These are phyloP conservation scores for Penicillium argentinense DNA, from an alignment of 495 filamentous ascomycete genomes.

Conservation along the genomic window DNA sequence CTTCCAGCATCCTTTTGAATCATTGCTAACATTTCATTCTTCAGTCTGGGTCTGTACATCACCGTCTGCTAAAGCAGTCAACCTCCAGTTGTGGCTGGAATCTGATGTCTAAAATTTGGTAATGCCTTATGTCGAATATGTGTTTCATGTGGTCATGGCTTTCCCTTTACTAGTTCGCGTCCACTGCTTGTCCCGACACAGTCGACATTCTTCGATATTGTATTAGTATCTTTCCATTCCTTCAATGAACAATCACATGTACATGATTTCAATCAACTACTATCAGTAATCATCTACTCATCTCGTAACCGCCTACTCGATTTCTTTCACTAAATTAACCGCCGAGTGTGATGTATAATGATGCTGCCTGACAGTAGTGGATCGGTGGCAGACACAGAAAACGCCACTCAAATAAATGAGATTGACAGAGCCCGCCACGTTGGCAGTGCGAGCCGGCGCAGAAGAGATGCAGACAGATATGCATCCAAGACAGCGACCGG, in stretches of 20 bases:
- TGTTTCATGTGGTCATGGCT: slow-evolving; percentile 10
- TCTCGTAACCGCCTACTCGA: too few species aligned
- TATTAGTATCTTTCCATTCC: slow-evolving; percentile 6
- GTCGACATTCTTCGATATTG: slow-evolving; percentile 5
- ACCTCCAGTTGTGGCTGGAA: not conserved
- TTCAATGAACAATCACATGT: not conserved
- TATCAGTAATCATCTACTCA: too few species aligned
- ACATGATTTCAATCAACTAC: too few species aligned
- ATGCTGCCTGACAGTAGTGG: slow-evolving; percentile 3
- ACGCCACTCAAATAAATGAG: too few species aligned
- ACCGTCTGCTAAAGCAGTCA: slow-evolving; percentile 47
- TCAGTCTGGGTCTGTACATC: slow-evolving; percentile 61
- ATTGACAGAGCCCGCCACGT: too few species aligned
- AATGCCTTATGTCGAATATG: slow-evolving; percentile 5
- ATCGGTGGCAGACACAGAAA: too few species aligned
- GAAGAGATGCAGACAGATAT: too few species aligned
- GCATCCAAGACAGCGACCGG: too few species aligned
- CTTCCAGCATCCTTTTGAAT: too few species aligned
- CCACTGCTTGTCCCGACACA: not conserved
- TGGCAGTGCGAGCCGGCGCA: too few species aligned
- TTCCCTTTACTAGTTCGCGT: not conserved
- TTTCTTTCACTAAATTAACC: not conserved
- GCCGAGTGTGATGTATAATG: not conserved
- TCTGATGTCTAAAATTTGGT: slow-evolving; percentile 8
- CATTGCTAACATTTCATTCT: slow-evolving; percentile 21